phyloP scores from a whole-genome alignment of 2,329 filamentous ascomycete genomes.

The Purpureocillium lavendulum region DNA sequence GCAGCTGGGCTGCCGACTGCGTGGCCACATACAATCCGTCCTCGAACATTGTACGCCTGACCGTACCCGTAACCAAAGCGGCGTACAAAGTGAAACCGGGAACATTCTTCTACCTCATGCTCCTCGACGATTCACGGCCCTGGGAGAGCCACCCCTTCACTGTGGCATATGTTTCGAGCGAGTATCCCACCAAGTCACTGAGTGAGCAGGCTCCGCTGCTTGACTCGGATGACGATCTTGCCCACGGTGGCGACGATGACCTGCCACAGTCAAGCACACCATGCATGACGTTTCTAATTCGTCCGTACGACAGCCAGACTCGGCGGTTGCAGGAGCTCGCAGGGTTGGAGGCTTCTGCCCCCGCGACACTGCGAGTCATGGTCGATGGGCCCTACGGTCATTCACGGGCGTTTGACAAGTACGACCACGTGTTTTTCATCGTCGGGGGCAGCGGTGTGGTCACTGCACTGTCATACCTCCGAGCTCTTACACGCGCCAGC shows the following conservation, averaged over 20 bases:
- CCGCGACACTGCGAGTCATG: conserved; percentile 23
- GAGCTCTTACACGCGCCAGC: conserved; percentile 12
- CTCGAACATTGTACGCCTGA: conserved; percentile 33
- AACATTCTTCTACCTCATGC: conserved; percentile 36
- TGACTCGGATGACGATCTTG: conserved; percentile 6
- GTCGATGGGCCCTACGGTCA: conserved; percentile 38
- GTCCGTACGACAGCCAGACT: conserved; percentile 37
- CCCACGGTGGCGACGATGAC: not conserved
- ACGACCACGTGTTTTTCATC: conserved; percentile 31
- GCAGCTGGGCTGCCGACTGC: conserved; percentile 26
- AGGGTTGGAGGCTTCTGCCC: conserved; percentile 10
- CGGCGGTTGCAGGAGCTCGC: conserved; percentile 22
- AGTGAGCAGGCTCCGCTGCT: conserved; percentile 25
- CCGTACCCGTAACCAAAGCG: conserved; percentile 23
- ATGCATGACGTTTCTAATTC: conserved; percentile 32
- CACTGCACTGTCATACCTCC: conserved; percentile 30
- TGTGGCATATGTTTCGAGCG: conserved; percentile 22
- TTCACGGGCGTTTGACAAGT: conserved; percentile 26
- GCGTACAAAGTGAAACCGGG: conserved; percentile 27
- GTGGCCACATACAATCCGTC: conserved; percentile 23
- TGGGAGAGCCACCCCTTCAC: conserved; percentile 47
- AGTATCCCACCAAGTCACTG: conserved; percentile 9
- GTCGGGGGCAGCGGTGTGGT: conserved; percentile 38
- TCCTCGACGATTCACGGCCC: conserved; percentile 27
- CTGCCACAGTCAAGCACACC: not conserved